A percentile compares a stretch with the other conserved stretches of the same genome.
Evolutionary conservation across 2,329 filamentous ascomycete genomes (phyloP).

Genomic region (Pseudohalonectria lignicola): DNA sequence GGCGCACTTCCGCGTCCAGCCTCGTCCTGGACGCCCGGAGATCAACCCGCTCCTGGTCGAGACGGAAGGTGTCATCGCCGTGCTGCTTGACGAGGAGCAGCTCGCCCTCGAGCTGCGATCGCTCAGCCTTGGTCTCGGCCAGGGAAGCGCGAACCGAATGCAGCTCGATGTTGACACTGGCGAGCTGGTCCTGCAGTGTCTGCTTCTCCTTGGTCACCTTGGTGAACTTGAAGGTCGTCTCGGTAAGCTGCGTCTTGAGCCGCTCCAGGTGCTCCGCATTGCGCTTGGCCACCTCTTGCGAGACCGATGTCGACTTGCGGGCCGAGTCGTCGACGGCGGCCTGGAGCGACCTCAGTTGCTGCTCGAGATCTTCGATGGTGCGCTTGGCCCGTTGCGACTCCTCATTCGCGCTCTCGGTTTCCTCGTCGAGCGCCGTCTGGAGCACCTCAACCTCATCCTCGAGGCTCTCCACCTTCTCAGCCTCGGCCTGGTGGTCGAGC

Average conservation of each 20-base stretch:
- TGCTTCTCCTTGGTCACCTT: conserved; percentile 50
- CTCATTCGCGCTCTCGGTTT: conserved; percentile 46
- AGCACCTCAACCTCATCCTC: conserved; percentile 71
- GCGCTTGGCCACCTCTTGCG: conserved; percentile 21
- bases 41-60: conserved; percentile 60
- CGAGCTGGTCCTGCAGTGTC: conserved; percentile 50
- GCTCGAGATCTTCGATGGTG: conserved; percentile 30
- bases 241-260: conserved; percentile 44
- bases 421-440: conserved; percentile 54
- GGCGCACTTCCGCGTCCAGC: conserved; percentile 2
- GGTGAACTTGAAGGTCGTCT: conserved; percentile 45
- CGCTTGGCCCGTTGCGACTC: conserved; percentile 32
- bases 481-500: conserved; percentile 49
- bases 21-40: conserved; percentile 36
- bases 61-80: conserved; percentile 45
- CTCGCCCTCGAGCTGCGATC: conserved; percentile 54
- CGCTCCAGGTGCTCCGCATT: conserved; percentile 33
- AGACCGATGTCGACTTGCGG: conserved; percentile 16
- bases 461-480: conserved; percentile 54
- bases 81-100: conserved; percentile 42
- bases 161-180: conserved; percentile 48
- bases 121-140: conserved; percentile 50
- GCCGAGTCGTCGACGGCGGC: conserved; percentile 13
- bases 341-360: conserved; percentile 27
- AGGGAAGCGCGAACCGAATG: conserved; percentile 44